phyloP scores from a whole-genome alignment of 495 filamentous ascomycete species.

The Xylaria longipes region DNA sequence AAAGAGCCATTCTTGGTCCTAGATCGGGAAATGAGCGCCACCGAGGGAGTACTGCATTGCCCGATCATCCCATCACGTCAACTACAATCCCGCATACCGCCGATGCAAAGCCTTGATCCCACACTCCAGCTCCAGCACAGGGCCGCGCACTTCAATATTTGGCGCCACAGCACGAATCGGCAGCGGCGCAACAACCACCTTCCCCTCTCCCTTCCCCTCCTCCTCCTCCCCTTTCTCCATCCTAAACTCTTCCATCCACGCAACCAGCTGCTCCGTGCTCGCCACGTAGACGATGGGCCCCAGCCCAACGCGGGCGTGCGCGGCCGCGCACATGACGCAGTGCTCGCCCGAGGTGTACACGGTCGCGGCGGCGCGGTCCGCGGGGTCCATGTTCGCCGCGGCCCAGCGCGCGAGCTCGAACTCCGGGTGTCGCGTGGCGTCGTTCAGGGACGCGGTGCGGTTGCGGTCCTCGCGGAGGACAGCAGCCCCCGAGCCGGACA shows the following conservation, averaged over 20 bases:
- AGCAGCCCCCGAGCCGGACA: neutral
- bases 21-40: neutral
- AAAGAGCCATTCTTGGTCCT: neutral
- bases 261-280: constrained; percentile 11
- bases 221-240: constrained; percentile 1
- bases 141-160: constrained; percentile 17
- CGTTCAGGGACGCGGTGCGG: constrained; percentile 22
- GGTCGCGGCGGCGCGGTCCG: constrained; percentile 35
- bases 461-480: constrained; percentile 30
- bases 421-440: constrained; percentile 32
- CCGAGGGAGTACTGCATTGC: neutral
- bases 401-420: constrained; percentile 33
- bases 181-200: neutral
- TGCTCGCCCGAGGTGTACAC: constrained; percentile 48
- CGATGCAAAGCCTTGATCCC: constrained; percentile 23
- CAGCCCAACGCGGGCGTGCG: constrained; percentile 39
- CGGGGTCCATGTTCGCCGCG: constrained; percentile 31
- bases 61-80: neutral
- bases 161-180: constrained; percentile 8
- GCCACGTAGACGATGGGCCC: constrained; percentile 41
- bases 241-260: constrained; percentile 24
- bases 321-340: constrained; percentile 45
- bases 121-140: constrained; percentile 22
- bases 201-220: neutral
- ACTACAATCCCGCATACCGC: neutral